Conservation (phyloP, 108 stramenopile genomes). For the Cyclotella atomus region DNA sequence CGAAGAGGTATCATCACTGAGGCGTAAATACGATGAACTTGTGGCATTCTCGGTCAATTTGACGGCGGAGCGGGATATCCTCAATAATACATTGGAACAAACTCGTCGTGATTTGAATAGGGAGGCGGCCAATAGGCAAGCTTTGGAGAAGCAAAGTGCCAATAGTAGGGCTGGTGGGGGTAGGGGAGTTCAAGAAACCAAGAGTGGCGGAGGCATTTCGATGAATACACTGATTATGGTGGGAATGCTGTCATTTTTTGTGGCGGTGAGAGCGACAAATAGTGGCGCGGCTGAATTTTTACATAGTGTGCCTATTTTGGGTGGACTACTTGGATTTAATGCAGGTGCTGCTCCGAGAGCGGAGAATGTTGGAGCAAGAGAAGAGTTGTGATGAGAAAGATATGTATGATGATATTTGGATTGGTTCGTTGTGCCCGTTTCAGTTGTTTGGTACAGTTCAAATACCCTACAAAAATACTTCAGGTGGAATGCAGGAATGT, state of each 20-base stretch:
- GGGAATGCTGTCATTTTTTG: slow-evolving; percentile 29
- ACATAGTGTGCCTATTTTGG: slow-evolving; percentile 39
- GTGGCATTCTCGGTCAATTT: slow-evolving; percentile 91
- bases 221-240: slow-evolving; percentile 28
- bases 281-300: slow-evolving; percentile 34
- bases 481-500: background rate
- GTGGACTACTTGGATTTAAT: slow-evolving; percentile 45
- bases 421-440: too few relatives aligned
- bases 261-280: slow-evolving; percentile 45
- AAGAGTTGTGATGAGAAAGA: slow-evolving; percentile 34
- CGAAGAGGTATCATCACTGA: slow-evolving; percentile 71
- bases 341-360: background rate
- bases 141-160: slow-evolving; percentile 64
- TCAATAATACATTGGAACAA: slow-evolving; percentile 91
- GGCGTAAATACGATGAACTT: slow-evolving; percentile 94
- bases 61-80: slow-evolving; percentile 93
- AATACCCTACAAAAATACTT: background rate
- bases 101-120: slow-evolving; percentile 89
- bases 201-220: slow-evolving; percentile 26
- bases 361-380: background rate
- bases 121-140: slow-evolving; percentile 70
- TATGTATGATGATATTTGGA: background rate
- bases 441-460: too few relatives aligned
- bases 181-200: slow-evolving; percentile 9
- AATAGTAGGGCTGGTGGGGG: background rate